A percentile compares a stretch with the other conserved stretches of the same genome.
Evolutionary conservation across 768 basidiomycete genomes (phyloP).

Genomic region (Crucibulum laeve): DNA sequence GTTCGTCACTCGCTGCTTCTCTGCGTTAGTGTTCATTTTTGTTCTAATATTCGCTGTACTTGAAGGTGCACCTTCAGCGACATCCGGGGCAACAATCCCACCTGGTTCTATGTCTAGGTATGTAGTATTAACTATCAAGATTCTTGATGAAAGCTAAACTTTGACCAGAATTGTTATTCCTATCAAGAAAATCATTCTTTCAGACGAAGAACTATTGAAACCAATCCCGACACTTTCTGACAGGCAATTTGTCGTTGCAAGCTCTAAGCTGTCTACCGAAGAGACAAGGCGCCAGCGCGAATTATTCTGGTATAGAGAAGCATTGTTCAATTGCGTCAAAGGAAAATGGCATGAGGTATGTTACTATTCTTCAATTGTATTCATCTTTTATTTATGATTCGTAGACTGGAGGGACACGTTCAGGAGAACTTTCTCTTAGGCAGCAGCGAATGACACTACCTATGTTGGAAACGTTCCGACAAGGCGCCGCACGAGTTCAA

Average conservation of each 20-base stretch:
- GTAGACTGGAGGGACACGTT: slow-evolving; percentile 76
- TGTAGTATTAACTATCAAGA: neutral
- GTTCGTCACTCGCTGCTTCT: slow-evolving; percentile 24
- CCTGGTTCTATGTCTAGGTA: slow-evolving; percentile 86
- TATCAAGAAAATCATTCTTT: slow-evolving; percentile 62
- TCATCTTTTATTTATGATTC: slow-evolving; percentile 1
- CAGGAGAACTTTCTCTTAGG: slow-evolving; percentile 74
- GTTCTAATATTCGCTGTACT: slow-evolving; percentile 2
- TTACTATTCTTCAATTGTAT: slow-evolving; percentile 1
- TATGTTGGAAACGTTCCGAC: slow-evolving; percentile 76
- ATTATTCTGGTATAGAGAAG: slow-evolving; percentile 95
- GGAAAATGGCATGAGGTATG: slow-evolving; percentile 87
- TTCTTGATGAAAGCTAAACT: slow-evolving; percentile 2
- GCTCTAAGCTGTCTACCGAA: slow-evolving; percentile 52
- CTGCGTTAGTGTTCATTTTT: no score
- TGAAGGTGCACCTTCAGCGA: slow-evolving; percentile 34
- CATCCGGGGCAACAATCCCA: slow-evolving; percentile 61
- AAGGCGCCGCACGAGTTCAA: slow-evolving; percentile 58
- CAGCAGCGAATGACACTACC: slow-evolving; percentile 70
- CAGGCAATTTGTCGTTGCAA: slow-evolving; percentile 86
- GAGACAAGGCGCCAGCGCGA: slow-evolving; percentile 69
- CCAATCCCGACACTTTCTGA: slow-evolving; percentile 85
- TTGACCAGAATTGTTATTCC: slow-evolving; percentile 59
- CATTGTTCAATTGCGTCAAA: slow-evolving; percentile 63
- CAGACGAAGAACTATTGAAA: slow-evolving; percentile 49